A percentile compares a stretch with the other conserved stretches of the same genome.
These are phyloP conservation scores for Oryza officinalis DNA, from an alignment of 176 grass and related monocot species.

Conservation along the genomic window DNA sequence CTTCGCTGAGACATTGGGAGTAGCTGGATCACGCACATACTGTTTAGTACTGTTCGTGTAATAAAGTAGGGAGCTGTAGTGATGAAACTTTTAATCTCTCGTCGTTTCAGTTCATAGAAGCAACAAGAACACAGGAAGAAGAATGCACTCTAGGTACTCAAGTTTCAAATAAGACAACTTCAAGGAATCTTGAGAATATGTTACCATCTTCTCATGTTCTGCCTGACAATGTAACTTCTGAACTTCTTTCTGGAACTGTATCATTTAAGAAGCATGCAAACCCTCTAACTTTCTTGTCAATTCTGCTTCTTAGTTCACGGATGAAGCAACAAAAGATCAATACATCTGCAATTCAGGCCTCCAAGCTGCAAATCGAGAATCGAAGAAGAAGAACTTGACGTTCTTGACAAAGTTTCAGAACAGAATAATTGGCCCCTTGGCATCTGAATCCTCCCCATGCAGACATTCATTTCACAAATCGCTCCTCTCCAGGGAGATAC, in stretches of 20 bases:
- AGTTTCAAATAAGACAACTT: neutral
- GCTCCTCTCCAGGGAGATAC: neutral
- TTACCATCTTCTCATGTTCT: neutral
- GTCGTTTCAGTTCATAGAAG: neutral
- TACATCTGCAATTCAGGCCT: neutral
- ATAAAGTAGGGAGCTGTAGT: neutral
- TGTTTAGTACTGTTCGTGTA: neutral
- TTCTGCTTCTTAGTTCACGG: slow-evolving; percentile 9
- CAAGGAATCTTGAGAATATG: neutral
- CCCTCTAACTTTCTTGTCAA: neutral
- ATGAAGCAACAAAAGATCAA: slow-evolving; percentile 17
- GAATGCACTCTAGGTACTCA: neutral
- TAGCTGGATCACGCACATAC: neutral
- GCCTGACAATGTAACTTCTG: neutral
- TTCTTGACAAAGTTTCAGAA: slow-evolving; percentile 13
- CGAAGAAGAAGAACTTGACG: neutral
- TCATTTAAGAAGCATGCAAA: neutral
- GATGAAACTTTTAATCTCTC: neutral
- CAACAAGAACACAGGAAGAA: neutral
- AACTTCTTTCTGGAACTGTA: neutral
- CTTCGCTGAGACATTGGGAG: neutral
- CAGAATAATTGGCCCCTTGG: neutral
- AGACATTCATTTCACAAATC: neutral
- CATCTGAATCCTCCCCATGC: neutral
- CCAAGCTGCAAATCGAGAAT: neutral